A percentile compares a stretch with the other conserved stretches of the same genome.
Conservation (phyloP, 2,329 filamentous ascomycete species). For the Rutstroemia sp. region DNA sequence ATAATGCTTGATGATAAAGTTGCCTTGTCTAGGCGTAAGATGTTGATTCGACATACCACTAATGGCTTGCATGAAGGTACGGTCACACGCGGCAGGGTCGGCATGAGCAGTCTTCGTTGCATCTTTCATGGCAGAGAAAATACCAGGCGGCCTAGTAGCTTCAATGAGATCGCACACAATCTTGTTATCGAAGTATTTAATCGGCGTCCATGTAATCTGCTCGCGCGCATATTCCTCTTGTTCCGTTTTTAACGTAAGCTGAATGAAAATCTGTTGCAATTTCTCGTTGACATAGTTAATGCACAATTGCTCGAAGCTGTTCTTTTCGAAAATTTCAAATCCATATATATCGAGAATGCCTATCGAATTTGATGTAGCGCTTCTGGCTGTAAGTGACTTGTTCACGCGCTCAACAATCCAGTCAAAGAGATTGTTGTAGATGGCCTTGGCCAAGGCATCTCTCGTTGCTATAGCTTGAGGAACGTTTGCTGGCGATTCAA, state of each 20-base stretch:
- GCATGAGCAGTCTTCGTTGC: constrained; percentile 98
- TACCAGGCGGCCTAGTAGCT: constrained; percentile 77
- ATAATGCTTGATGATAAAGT: constrained; percentile 98
- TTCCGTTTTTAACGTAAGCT: constrained; percentile 90
- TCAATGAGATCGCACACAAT: constrained; percentile 97
- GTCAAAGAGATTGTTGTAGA: constrained; percentile 96
- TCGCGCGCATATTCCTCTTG: constrained; percentile 96
- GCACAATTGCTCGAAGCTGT: constrained; percentile 97
- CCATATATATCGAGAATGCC: constrained; percentile 98
- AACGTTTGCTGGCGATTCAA: constrained; percentile 73
- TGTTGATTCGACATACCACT: constrained; percentile 89
- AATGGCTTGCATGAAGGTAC: constrained; percentile 89
- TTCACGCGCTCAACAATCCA: constrained; percentile 97
- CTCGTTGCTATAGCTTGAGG: constrained; percentile 80
- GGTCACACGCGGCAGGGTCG: constrained; percentile 86
- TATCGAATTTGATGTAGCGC: constrained; percentile 72
- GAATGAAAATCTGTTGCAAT: constrained; percentile 97
- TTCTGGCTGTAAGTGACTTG: constrained; percentile 72
- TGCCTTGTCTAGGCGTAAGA: constrained; percentile 84
- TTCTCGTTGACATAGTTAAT: constrained; percentile 99
- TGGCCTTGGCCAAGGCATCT: constrained; percentile 88
- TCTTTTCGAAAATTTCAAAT: constrained; percentile 98
- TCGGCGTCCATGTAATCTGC: constrained; percentile 97
- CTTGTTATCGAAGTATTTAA: constrained; percentile 99
- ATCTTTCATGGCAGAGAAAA: constrained; percentile 95